Conservation (phyloP, 257 asterid species). For the Vinca minor region DNA sequence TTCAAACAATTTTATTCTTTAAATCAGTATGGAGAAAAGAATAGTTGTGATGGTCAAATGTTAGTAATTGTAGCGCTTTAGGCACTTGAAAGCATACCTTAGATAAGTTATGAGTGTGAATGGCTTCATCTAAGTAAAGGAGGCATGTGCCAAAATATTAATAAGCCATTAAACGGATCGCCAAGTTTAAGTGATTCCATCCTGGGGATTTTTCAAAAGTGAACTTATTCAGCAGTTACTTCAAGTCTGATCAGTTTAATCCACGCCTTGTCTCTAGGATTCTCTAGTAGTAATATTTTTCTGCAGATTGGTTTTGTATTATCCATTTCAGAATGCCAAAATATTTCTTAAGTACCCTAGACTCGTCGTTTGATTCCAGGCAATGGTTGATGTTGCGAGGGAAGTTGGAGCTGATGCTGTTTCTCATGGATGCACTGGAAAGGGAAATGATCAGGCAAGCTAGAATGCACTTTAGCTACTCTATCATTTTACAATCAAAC, state of each 20-base stretch:
- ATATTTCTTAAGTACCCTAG: background rate
- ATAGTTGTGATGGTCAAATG: background rate
- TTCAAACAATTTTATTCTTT: background rate
- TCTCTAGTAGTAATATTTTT: background rate
- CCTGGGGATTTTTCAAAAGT: no score
- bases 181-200: background rate
- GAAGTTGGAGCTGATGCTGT: conserved; percentile 99
- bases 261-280: background rate
- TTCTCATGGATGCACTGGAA: conserved; percentile 96
- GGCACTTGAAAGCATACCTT: conserved; percentile 1
- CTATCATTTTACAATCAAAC: conserved; percentile 5
- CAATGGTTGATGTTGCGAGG: conserved; percentile 96
- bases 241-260: background rate
- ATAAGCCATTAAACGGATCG: background rate
- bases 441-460: conserved; percentile 90
- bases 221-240: background rate
- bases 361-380: conserved; percentile 43
- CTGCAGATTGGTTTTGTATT: background rate
- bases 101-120: background rate
- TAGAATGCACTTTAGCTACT: conserved; percentile 11
- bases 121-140: background rate
- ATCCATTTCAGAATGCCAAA: background rate
- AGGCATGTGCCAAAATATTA: background rate
- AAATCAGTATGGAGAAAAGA: background rate
- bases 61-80: background rate